Conservation (phyloP, 805 yeast species). For the Dipodascopsis uninucleata region DNA sequence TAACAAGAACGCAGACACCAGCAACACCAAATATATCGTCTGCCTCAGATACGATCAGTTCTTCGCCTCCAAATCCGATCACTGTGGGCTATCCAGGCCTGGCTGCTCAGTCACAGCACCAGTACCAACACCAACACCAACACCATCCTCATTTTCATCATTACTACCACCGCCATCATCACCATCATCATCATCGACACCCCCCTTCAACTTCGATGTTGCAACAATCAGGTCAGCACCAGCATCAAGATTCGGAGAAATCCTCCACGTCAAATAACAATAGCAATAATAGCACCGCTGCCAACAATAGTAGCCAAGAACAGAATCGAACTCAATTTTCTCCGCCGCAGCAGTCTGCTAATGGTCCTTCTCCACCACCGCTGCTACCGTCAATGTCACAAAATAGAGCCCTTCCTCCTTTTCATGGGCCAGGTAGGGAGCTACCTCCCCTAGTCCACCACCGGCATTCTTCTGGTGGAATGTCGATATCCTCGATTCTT, state of each 20-base stretch:
- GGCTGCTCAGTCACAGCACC: constrained; percentile 1
- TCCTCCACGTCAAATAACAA: no score
- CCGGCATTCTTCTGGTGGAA: constrained; percentile 10
- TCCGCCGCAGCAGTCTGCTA: background rate
- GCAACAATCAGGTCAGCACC: no score
- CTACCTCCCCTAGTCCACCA: constrained; percentile 11
- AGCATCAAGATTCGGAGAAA: no score
- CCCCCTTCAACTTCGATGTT: constrained; percentile 16
- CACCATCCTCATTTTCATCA: no score
- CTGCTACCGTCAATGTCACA: constrained; percentile 19
- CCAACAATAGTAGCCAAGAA: no score
- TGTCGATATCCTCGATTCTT: constrained; percentile 25
- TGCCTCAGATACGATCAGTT: no score
- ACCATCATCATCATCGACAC: constrained; percentile 1
- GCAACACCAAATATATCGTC: no score
- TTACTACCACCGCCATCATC: no score
- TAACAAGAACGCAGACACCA: no score
- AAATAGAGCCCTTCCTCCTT: constrained; percentile 9
- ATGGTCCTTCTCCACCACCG: constrained; percentile 5
- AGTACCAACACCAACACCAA: background rate
- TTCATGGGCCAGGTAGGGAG: constrained; percentile 8
- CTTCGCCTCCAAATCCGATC: constrained; percentile 1
- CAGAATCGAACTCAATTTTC: background rate
- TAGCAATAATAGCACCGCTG: no score
- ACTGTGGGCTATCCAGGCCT: no score